Percentiles rank a stretch among this genome's conserved stretches.
Evolutionary conservation across 768 basidiomycete species (phyloP).

Genomic region (Suillus fuscotomentosus): DNA sequence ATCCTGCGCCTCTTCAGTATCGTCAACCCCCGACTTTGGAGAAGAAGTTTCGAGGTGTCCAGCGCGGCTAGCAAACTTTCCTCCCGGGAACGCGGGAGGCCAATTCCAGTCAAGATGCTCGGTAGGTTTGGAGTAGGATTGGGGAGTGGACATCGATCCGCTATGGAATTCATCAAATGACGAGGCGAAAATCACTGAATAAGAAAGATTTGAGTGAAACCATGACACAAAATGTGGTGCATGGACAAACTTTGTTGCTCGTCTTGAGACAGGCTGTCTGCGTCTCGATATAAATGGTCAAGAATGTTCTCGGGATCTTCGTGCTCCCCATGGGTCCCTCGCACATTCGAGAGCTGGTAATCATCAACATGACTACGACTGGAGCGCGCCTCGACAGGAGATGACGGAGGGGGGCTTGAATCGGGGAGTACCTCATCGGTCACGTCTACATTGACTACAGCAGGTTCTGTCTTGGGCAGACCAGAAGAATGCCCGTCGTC

Average conservation of each 20-base stretch:
- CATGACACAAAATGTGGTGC: background rate
- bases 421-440: conserved; percentile 5
- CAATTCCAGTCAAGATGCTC: conserved; percentile 35
- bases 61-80: conserved; percentile 18
- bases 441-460: conserved; percentile 1
- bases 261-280: background rate
- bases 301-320: conserved; percentile 3
- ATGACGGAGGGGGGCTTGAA: conserved; percentile 10
- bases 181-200: background rate
- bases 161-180: background rate
- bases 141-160: background rate
- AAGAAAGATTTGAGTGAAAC: background rate
- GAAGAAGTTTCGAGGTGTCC: conserved; percentile 14
- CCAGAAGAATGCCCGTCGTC: background rate
- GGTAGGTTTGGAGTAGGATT: conserved; percentile 7
- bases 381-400: conserved; percentile 4
- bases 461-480: background rate
- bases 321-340: background rate
- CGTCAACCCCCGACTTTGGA: conserved; percentile 1
- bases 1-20: conserved; percentile 17
- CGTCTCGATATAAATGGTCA: conserved; percentile 9
- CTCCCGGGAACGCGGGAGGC: conserved; percentile 32
- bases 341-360: background rate
- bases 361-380: background rate
- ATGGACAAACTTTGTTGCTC: conserved; percentile 3